Percentiles rank a stretch among this genome's conserved stretches.
phyloP scores from a whole-genome alignment of 352 stramenopile species.

The Phytophthora tubulina region DNA sequence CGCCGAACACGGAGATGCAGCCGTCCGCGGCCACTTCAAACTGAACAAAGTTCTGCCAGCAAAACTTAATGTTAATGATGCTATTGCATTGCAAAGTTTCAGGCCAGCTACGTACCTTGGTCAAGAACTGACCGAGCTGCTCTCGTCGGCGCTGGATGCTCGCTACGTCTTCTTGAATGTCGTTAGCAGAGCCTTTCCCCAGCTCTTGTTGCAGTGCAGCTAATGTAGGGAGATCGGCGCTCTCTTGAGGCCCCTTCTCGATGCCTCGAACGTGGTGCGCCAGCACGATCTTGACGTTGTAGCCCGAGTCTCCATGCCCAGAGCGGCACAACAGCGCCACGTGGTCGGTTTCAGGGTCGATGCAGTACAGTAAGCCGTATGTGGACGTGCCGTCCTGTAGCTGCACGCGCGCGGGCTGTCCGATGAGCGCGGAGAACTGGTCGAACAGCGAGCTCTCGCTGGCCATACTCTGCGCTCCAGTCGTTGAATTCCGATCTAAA shows the following conservation, averaged over 20 bases:
- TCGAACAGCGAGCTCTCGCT: constrained; percentile 41
- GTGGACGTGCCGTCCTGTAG: constrained; percentile 48
- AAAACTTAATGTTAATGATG: constrained; percentile 1
- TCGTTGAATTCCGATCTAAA: constrained; percentile 4
- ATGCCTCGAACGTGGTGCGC: constrained; percentile 39
- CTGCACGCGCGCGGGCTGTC: constrained; percentile 46
- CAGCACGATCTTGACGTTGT: constrained; percentile 49
- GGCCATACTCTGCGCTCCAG: constrained; percentile 32
- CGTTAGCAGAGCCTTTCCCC: background rate
- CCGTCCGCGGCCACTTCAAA: constrained; percentile 30
- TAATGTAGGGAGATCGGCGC: constrained; percentile 17
- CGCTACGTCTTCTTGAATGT: constrained; percentile 2
- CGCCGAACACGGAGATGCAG: constrained; percentile 52
- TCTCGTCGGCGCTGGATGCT: constrained; percentile 18
- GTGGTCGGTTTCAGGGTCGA: constrained; percentile 67
- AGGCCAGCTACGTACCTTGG: constrained; percentile 22
- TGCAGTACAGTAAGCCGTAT: constrained; percentile 57
- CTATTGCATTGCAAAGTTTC: background rate
- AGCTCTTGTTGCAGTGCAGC: constrained; percentile 29
- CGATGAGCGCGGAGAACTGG: constrained; percentile 42
- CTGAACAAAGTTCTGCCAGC: constrained; percentile 33
- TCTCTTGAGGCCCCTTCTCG: constrained; percentile 21
- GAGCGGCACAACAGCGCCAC: constrained; percentile 49
- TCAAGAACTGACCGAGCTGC: constrained; percentile 29
- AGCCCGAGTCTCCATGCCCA: constrained; percentile 9